phyloP scores from a whole-genome alignment of 1,284 basidiomycete species.

The Pyrrhoderma lamaoense region DNA sequence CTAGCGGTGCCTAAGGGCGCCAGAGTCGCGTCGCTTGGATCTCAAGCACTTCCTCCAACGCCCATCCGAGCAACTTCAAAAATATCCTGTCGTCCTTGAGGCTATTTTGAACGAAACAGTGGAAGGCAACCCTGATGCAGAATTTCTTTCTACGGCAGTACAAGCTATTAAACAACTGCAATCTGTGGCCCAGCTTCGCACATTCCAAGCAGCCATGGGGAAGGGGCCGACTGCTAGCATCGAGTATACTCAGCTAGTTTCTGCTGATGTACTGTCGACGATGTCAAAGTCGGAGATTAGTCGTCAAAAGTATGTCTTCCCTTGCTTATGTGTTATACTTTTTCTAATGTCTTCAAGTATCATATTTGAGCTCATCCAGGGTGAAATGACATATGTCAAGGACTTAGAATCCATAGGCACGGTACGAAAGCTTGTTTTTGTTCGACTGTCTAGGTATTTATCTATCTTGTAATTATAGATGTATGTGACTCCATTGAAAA shows the following conservation, averaged over 20 bases:
- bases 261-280: conserved; percentile 52
- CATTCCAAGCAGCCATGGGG: conserved; percentile 83
- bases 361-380: conserved; percentile 93
- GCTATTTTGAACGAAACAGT: conserved; percentile 80
- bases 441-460: conserved; percentile 4
- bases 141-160: conserved; percentile 71
- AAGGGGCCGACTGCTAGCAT: conserved; percentile 66
- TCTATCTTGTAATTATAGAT: conserved; percentile 39
- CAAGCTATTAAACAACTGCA: conserved; percentile 73
- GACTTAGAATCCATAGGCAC: conserved; percentile 87
- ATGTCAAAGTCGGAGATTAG: conserved; percentile 76
- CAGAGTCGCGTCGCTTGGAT: conserved; percentile 73
- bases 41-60: conserved; percentile 83
- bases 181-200: conserved; percentile 68
- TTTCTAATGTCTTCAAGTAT: conserved; percentile 40
- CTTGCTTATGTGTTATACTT: not conserved
- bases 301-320: conserved; percentile 70
- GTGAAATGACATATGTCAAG: conserved; percentile 91
- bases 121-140: conserved; percentile 69
- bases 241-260: conserved; percentile 85
- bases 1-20: conserved; percentile 56
- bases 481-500: conserved; percentile 68
- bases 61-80: conserved; percentile 83
- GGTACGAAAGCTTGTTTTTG: too few species aligned
- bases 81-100: conserved; percentile 83